Conservation (phyloP, 179 eudicot species). For the Beta macrorhiza region DNA sequence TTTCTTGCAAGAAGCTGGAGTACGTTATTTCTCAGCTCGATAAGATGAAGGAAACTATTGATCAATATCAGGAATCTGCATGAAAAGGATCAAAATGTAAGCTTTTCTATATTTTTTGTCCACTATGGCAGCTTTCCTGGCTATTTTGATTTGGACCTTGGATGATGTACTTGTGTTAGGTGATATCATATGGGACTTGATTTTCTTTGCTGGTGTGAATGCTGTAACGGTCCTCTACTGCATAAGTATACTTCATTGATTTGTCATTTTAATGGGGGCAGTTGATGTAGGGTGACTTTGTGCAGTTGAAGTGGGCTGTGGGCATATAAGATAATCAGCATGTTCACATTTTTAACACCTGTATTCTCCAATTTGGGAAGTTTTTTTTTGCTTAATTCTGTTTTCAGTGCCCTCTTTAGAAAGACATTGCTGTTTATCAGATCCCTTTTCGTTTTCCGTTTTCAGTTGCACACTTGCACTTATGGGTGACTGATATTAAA, state of each 20-base stretch:
- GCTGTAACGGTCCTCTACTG: not conserved
- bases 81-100: constrained; percentile 25
- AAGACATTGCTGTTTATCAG: no score
- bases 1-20: constrained; percentile 78
- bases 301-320: no score
- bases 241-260: not conserved
- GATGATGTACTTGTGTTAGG: not conserved
- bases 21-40: constrained; percentile 57
- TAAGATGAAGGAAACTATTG: constrained; percentile 62
- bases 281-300: not conserved
- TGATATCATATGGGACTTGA: not conserved
- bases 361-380: no score
- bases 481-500: no score
- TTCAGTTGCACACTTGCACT: no score
- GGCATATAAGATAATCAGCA: no score
- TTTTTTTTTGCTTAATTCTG: no score
- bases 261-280: not conserved
- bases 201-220: not conserved
- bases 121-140: not conserved
- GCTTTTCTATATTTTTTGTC: not conserved
- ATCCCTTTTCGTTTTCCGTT: no score
- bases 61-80: constrained; percentile 44
- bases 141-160: not conserved
- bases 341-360: no score
- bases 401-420: no score